Evolutionary conservation across 106 monocot species (phyloP).

Genomic region (Amphibolis antarctica): DNA sequence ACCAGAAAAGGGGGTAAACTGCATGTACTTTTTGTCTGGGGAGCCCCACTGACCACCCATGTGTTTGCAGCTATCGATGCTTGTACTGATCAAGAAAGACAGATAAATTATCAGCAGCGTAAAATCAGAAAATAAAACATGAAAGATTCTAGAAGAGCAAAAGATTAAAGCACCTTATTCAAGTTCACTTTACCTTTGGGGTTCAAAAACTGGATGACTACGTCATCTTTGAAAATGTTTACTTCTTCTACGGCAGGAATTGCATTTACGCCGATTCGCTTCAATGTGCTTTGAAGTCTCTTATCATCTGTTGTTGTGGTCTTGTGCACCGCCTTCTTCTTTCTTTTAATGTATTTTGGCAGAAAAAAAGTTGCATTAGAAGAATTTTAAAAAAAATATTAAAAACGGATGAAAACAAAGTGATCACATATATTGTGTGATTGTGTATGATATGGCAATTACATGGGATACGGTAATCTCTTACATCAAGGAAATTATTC

Average conservation of each 20-base stretch:
- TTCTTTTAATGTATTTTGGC: conserved; percentile 11
- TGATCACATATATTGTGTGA: too few relatives aligned
- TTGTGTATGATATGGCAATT: too few relatives aligned
- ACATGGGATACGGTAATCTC: too few relatives aligned
- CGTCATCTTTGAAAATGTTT: conserved; percentile 26
- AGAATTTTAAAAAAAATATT: too few relatives aligned
- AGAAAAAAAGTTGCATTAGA: background rate
- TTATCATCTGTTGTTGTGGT: conserved; percentile 26
- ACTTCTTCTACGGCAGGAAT: conserved; percentile 31
- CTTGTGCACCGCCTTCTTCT: conserved; percentile 36
- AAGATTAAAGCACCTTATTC: background rate
- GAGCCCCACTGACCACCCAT: conserved; percentile 28
- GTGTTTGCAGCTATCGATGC: conserved; percentile 26
- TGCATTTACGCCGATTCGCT: conserved; percentile 22
- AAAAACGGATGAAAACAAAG: too few relatives aligned
- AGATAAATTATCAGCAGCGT: background rate
- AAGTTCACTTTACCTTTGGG: conserved; percentile 17
- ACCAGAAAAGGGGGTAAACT: background rate
- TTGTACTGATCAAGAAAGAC: conserved; percentile 15
- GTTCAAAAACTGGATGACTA: conserved; percentile 20
- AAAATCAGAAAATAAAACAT: background rate
- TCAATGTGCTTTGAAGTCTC: conserved; percentile 26
- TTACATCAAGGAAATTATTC: too few relatives aligned
- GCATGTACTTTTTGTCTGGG: conserved; percentile 25
- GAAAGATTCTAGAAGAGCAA: background rate